These are phyloP conservation scores for Cryoendolithus antarcticus DNA, from an alignment of 2,329 filamentous ascomycete species.

Conservation along the genomic window DNA sequence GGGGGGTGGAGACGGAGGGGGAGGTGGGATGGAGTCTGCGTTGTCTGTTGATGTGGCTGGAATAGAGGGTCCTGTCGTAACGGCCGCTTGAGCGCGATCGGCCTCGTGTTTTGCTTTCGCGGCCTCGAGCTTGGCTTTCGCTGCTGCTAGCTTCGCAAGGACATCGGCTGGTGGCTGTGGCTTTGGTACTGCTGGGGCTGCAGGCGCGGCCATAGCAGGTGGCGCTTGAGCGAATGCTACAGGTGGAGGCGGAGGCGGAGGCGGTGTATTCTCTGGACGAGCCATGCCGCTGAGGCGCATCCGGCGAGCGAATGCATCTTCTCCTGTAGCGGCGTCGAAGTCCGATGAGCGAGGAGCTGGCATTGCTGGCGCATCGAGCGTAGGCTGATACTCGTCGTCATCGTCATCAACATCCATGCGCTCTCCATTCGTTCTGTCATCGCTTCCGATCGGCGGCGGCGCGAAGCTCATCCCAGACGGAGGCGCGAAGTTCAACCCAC, in stretches of 20 bases:
- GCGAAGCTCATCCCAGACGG: constrained; percentile 31
- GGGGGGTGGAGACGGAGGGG: constrained; percentile 9
- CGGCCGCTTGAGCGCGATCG: constrained; percentile 1
- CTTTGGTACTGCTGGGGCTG: neutral
- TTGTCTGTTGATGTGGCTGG: constrained; percentile 5
- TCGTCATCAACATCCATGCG: too few species aligned
- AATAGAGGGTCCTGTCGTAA: constrained; percentile 2
- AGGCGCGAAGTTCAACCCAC: constrained; percentile 26
- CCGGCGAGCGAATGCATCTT: constrained; percentile 57
- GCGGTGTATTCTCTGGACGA: constrained; percentile 20
- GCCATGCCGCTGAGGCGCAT: constrained; percentile 40
- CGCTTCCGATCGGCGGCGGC: constrained; percentile 18
- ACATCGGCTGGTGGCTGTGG: constrained; percentile 12
- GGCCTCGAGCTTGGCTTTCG: constrained; percentile 13
- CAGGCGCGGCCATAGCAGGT: neutral
- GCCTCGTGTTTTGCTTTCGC: constrained; percentile 3
- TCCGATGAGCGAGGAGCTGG: too few species aligned
- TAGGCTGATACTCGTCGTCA: too few species aligned
- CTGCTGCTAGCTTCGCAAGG: constrained; percentile 13
- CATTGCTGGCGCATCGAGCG: too few species aligned
- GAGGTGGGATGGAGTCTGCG: constrained; percentile 9
- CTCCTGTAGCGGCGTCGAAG: constrained; percentile 48
- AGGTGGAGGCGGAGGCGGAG: constrained; percentile 16
- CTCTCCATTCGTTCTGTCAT: too few species aligned
- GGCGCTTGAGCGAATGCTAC: constrained; percentile 4